Conservation (phyloP, 2,329 filamentous ascomycete genomes). For the Ascomycota sp. region DNA sequence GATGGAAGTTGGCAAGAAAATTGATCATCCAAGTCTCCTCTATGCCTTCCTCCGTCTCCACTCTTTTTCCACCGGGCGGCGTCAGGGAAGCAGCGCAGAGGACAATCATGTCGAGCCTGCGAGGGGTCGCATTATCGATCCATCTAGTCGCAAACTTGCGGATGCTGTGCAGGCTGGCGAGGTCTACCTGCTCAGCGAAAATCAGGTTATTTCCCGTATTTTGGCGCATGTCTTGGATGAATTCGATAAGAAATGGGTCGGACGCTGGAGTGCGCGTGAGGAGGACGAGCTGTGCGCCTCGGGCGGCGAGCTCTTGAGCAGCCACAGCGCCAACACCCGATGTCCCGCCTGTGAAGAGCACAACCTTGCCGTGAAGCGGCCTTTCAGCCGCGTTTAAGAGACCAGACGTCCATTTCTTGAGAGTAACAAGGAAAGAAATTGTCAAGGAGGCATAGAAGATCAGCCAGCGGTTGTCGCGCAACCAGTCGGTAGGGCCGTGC, state of each 20-base stretch:
- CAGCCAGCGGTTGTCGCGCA: constrained; percentile 22
- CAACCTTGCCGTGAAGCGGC: constrained; percentile 79
- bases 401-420: constrained; percentile 64
- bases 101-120: constrained; percentile 77
- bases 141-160: constrained; percentile 89
- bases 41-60: constrained; percentile 54
- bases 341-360: constrained; percentile 87
- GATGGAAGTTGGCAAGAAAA: constrained; percentile 86
- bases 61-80: constrained; percentile 39
- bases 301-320: constrained; percentile 50
- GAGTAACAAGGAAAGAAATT: constrained; percentile 18
- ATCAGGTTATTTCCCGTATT: constrained; percentile 68
- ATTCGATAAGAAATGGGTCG: constrained; percentile 81
- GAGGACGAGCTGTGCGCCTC: constrained; percentile 79
- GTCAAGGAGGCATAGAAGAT: constrained; percentile 18
- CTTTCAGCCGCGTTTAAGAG: constrained; percentile 55
- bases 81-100: constrained; percentile 67
- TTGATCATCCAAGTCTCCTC: constrained; percentile 90
- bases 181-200: constrained; percentile 87
- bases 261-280: constrained; percentile 64
- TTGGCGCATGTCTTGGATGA: constrained; percentile 68
- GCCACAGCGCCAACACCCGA: constrained; percentile 74
- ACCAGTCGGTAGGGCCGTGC: constrained; percentile 28
- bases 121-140: constrained; percentile 85
- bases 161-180: constrained; percentile 73